Base-by-base conservation (phyloP, 176 grass and related monocot species). In the Ampelocalamus luodianensis region DNA sequence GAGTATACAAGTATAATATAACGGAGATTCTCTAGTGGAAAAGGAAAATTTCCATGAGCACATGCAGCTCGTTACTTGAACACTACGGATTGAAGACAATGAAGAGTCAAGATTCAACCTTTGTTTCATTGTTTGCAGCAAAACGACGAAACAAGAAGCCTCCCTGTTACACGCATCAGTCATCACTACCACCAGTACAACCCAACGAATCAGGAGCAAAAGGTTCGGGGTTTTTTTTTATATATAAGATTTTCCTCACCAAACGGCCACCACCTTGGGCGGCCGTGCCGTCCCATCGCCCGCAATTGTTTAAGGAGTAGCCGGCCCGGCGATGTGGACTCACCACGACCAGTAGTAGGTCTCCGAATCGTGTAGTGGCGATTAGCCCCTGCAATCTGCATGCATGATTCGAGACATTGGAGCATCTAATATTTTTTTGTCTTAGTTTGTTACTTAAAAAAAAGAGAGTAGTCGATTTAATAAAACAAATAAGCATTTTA, bases 391-490 rank as follows among this genome's bases (percentile, higher is more conserved):
- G 61, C n/a, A 66, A 77, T 60, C 64, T 85, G 74, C 68, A 5
- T 70, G 38, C 83, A 59, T 78, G 64, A 46, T 85, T 59, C 49
- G 49, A 45, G 63, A 85, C 83, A 77, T n/a, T n/a, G n/a, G n/a
- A n/a, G n/a, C n/a, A n/a, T n/a, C n/a, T n/a, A n/a, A n/a, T n/a
- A n/a, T n/a, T n/a, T n/a, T n/a, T n/a, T n/a, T n/a, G n/a, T n/a
- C n/a, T n/a, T n/a, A n/a, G n/a, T n/a, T n/a, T n/a, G n/a, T n/a
- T n/a, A n/a, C n/a, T n/a, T n/a, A n/a, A n/a, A n/a, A n/a, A n/a
- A n/a, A n/a, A n/a, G n/a, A n/a, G n/a, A n/a, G n/a, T n/a, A n/a
- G n/a, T n/a, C n/a, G n/a, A n/a, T n/a, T n/a, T n/a, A n/a, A n/a
- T n/a, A n/a, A n/a, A n/a, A n/a, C n/a, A n/a, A n/a, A n/a, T n/a